Evolutionary conservation across 768 basidiomycete genomes (phyloP).

Genomic region (Daedaleopsis nitida): DNA sequence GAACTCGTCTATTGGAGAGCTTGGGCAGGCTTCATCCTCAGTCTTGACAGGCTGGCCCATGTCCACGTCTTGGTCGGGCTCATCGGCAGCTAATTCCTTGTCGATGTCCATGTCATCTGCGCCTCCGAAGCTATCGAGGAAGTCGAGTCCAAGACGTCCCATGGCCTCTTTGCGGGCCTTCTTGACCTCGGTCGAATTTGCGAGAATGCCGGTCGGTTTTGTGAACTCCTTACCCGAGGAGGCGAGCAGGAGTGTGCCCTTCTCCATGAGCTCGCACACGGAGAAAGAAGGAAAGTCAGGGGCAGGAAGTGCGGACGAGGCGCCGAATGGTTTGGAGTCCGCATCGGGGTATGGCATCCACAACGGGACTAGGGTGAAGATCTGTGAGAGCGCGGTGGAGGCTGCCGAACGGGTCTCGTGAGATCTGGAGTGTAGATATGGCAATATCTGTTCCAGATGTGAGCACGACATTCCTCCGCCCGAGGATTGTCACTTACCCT

Average conservation of each 20-base stretch:
- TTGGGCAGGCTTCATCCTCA: conserved; percentile 38
- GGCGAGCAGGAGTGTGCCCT: conserved; percentile 78
- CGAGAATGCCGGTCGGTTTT: conserved; percentile 70
- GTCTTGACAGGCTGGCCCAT: conserved; percentile 33
- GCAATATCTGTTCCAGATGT: conserved; percentile 69
- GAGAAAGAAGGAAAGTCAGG: conserved; percentile 78
- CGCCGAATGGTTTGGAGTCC: conserved; percentile 31
- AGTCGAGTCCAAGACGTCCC: conserved; percentile 84
- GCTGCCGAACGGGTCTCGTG: conserved; percentile 91
- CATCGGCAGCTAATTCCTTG: conserved; percentile 73
- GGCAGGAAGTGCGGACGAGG: conserved; percentile 32
- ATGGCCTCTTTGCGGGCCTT: conserved; percentile 89
- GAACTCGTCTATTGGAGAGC: conserved; percentile 50
- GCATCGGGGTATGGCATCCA: conserved; percentile 61
- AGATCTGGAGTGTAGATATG: conserved; percentile 89
- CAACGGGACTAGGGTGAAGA: conserved; percentile 80
- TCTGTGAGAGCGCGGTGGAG: conserved; percentile 83
- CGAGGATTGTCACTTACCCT: conserved; percentile 51
- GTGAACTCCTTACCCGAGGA: conserved; percentile 93
- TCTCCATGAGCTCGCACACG: conserved; percentile 73
- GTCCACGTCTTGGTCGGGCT: conserved; percentile 46
- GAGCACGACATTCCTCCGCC: background rate
- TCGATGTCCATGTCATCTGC: conserved; percentile 85
- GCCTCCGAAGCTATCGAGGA: conserved; percentile 70
- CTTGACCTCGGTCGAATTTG: conserved; percentile 78